Percentiles rank a stretch among this genome's conserved stretches.
phyloP scores from a whole-genome alignment of 306 rosid species.

The Hippophae tibetana region DNA sequence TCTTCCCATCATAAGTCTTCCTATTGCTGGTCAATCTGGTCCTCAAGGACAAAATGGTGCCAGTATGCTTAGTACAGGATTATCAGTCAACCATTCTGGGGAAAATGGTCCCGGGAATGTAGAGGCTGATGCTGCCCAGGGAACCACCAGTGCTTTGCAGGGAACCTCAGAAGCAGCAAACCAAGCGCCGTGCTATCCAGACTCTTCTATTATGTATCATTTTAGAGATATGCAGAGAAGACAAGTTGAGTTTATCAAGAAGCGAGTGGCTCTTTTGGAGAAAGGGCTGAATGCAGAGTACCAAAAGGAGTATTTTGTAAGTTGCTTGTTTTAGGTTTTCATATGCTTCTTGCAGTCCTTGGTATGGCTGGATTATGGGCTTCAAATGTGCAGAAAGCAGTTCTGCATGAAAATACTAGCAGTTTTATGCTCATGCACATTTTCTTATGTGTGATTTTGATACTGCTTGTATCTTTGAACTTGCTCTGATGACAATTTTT shows the following conservation, averaged over 20 bases:
- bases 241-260: constrained; percentile 86
- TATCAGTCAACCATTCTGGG: constrained; percentile 53
- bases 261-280: constrained; percentile 94
- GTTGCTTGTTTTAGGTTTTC: constrained; percentile 18
- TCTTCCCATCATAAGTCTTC: constrained; percentile 70
- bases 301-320: constrained; percentile 78
- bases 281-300: constrained; percentile 86
- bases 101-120: constrained; percentile 20
- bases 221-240: constrained; percentile 96
- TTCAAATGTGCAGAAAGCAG: background rate
- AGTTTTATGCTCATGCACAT: no score
- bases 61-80: constrained; percentile 34
- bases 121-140: no score
- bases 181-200: constrained; percentile 52
- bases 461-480: constrained; percentile 20
- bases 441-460: background rate
- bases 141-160: constrained; percentile 40
- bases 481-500: constrained; percentile 12
- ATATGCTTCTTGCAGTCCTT: background rate
- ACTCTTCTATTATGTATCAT: constrained; percentile 50
- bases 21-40: constrained; percentile 54
- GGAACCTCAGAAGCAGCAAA: constrained; percentile 54
- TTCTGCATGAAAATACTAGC: no score
- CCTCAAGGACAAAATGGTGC: constrained; percentile 56
- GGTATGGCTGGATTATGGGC: background rate